Evolutionary conservation across 108 stramenopile species (phyloP).

Genomic region (Epithemia pelagica): DNA sequence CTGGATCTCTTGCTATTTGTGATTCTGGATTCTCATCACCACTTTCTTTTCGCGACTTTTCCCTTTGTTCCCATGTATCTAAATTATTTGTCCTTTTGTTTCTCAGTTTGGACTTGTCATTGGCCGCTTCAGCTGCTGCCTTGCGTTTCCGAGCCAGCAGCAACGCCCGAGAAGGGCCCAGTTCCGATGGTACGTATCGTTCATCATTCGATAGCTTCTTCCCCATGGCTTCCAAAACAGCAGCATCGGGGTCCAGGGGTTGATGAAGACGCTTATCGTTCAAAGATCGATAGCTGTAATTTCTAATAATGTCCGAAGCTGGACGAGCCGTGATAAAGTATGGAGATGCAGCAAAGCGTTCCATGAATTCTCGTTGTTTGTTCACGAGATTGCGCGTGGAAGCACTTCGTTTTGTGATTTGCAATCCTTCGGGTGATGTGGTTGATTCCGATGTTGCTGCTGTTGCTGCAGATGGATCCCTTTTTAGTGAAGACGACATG

Average conservation of each 20-base stretch:
- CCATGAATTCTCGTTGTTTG: slow-evolving; percentile 59
- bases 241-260: slow-evolving; percentile 4
- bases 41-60: slow-evolving; percentile 26
- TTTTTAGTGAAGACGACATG: too few species aligned
- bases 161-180: slow-evolving; percentile 14
- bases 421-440: neutral
- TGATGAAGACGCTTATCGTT: slow-evolving; percentile 2
- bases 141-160: slow-evolving; percentile 11
- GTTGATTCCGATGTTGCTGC: slow-evolving; percentile 3
- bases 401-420: slow-evolving; percentile 24
- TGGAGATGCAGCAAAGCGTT: slow-evolving; percentile 48
- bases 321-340: slow-evolving; percentile 47
- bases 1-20: slow-evolving; percentile 16
- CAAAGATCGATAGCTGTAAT: slow-evolving; percentile 9
- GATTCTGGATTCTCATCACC: slow-evolving; percentile 2
- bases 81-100: slow-evolving; percentile 1
- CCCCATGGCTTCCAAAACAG: slow-evolving; percentile 28
- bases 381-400: slow-evolving; percentile 43
- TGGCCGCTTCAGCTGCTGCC: slow-evolving; percentile 2
- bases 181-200: slow-evolving; percentile 51
- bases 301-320: slow-evolving; percentile 56
- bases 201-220: slow-evolving; percentile 33
- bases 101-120: neutral
- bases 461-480: slow-evolving; percentile 6
- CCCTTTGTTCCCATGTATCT: slow-evolving; percentile 9